These are phyloP conservation scores for Coniochaeta ligniaria DNA, from an alignment of 2,329 filamentous ascomycete species.

Conservation along the genomic window DNA sequence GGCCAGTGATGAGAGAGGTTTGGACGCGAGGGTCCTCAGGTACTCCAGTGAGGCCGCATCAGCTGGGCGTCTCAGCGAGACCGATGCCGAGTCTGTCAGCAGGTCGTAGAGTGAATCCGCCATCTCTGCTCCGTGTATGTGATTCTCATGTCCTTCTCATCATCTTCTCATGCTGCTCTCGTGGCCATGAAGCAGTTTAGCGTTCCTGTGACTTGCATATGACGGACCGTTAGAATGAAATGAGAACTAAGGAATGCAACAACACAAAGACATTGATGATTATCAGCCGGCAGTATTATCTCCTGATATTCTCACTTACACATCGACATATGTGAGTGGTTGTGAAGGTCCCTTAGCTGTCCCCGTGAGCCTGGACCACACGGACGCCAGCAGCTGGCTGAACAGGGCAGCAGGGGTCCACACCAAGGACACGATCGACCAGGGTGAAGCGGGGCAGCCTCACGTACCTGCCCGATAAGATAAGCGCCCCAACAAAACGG, in stretches of 20 bases:
- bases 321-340: background rate
- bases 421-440: background rate
- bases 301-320: background rate
- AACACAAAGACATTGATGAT: background rate
- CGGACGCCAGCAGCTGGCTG: background rate
- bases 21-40: slow-evolving; percentile 68
- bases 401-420: background rate
- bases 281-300: too few relatives aligned
- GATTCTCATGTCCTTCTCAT: background rate
- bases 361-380: background rate
- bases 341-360: background rate
- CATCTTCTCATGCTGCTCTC: background rate
- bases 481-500: background rate
- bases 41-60: slow-evolving; percentile 60
- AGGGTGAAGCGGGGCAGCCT: background rate
- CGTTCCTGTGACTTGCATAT: background rate
- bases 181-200: background rate
- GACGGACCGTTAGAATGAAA: background rate
- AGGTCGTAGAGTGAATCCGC: slow-evolving; percentile 71
- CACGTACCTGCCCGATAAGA: background rate
- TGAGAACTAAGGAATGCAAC: background rate
- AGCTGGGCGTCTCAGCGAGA: slow-evolving; percentile 17
- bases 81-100: slow-evolving; percentile 30
- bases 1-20: slow-evolving; percentile 65
- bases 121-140: slow-evolving; percentile 32